phyloP scores from a whole-genome alignment of 129 eudicot species.

The Glebionis coronaria region DNA sequence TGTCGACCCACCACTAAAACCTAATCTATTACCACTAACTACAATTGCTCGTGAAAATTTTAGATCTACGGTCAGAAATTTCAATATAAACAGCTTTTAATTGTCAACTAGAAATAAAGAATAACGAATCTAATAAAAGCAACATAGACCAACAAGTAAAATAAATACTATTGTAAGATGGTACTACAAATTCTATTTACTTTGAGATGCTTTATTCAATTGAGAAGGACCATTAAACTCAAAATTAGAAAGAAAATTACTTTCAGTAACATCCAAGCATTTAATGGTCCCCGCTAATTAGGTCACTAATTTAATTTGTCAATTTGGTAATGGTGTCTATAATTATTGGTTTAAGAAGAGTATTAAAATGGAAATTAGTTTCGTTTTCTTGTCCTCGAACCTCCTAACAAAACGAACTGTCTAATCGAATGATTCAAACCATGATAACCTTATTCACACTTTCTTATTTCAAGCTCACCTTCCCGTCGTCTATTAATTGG shows the following conservation, averaged over 20 bases:
- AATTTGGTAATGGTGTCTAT: constrained; percentile 43
- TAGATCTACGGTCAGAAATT: constrained; percentile 12
- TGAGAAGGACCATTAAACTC: constrained; percentile 24
- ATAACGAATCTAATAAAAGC: constrained; percentile 21
- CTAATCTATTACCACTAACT: constrained; percentile 18
- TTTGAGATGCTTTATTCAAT: constrained; percentile 13
- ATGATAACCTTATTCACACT: too few relatives aligned
- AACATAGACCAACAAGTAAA: not conserved
- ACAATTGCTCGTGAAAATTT: constrained; percentile 1
- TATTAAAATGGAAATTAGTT: constrained; percentile 20
- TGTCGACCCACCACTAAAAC: constrained; percentile 24
- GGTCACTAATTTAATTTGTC: constrained; percentile 15
- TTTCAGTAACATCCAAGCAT: constrained; percentile 24
- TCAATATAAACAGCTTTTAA: not conserved
- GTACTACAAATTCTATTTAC: constrained; percentile 29
- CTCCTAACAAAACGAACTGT: too few relatives aligned
- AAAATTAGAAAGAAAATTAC: constrained; percentile 36
- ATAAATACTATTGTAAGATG: not conserved
- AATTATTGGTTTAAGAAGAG: constrained; percentile 32
- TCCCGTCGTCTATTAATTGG: too few relatives aligned
- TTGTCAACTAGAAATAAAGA: constrained; percentile 24
- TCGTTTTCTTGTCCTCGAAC: too few relatives aligned
- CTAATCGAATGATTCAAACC: too few relatives aligned
- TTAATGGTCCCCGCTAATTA: constrained; percentile 41
- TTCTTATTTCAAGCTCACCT: too few relatives aligned